Percentiles rank a stretch among this genome's conserved stretches.
These are phyloP conservation scores for Candida qinlingensis DNA, from an alignment of 805 yeast genomes.

Conservation along the genomic window DNA sequence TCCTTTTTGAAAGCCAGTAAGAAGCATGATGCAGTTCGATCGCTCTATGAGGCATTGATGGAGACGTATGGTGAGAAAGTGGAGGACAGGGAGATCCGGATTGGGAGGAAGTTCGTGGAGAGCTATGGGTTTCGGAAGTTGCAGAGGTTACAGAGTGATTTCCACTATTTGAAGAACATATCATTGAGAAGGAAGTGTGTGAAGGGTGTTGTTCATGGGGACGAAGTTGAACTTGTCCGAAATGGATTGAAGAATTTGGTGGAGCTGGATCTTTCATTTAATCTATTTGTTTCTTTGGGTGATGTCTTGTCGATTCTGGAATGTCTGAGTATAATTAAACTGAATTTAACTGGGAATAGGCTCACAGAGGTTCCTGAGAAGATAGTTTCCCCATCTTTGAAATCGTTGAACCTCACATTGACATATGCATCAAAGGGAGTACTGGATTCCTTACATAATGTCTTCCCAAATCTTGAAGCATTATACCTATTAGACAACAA, in stretches of 20 bases:
- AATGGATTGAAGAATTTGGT: slow-evolving; percentile 29
- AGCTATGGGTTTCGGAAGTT: slow-evolving; percentile 61
- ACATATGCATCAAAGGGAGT: slow-evolving; percentile 8
- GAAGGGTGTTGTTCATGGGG: slow-evolving; percentile 9
- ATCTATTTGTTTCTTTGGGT: slow-evolving; percentile 42
- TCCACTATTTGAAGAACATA: slow-evolving; percentile 38
- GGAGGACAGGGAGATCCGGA: slow-evolving; percentile 29
- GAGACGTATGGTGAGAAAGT: slow-evolving; percentile 40
- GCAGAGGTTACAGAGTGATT: slow-evolving; percentile 41
- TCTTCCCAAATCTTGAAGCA: slow-evolving; percentile 34
- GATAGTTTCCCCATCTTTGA: neutral
- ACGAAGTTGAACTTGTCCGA: neutral
- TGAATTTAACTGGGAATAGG: slow-evolving; percentile 54
- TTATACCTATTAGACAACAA: slow-evolving; percentile 26
- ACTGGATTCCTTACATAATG: slow-evolving; percentile 8
- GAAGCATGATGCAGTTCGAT: slow-evolving; percentile 25
- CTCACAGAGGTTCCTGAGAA: slow-evolving; percentile 18
- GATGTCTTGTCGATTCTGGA: slow-evolving; percentile 34
- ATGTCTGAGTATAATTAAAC: slow-evolving; percentile 30
- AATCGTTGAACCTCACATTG: slow-evolving; percentile 24
- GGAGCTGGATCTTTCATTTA: slow-evolving; percentile 55
- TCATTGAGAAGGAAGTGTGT: slow-evolving; percentile 45
- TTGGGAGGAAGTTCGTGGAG: slow-evolving; percentile 57
- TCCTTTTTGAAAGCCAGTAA: slow-evolving; percentile 53
- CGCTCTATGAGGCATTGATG: slow-evolving; percentile 46